phyloP scores from a whole-genome alignment of 208 protist genomes.

The Trypanosoma vivax region DNA sequence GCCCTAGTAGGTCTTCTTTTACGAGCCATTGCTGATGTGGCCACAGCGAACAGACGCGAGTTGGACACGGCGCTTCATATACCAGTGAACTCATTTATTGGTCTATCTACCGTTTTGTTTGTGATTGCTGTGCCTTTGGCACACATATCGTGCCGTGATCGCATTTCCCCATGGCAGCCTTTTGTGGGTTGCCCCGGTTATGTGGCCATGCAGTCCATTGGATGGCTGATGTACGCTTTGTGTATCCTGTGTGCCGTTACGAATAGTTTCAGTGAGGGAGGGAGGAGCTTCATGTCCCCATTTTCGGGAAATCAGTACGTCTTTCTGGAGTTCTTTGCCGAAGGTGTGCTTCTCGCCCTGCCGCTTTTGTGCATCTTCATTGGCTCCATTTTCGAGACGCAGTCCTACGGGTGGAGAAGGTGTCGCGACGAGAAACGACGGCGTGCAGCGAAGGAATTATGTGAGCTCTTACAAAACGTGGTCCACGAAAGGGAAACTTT shows the following conservation, averaged over 20 bases:
- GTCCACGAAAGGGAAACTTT: slow-evolving; percentile 16
- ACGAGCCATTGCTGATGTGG: slow-evolving; percentile 40
- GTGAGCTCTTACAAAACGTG: slow-evolving; percentile 10
- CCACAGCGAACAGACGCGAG: slow-evolving; percentile 6
- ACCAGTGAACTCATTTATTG: slow-evolving; percentile 19
- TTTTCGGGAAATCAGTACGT: slow-evolving; percentile 7
- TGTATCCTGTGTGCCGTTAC: slow-evolving; percentile 25
- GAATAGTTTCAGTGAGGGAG: slow-evolving; percentile 17
- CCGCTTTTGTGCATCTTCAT: slow-evolving; percentile 48
- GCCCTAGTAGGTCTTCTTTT: slow-evolving; percentile 39
- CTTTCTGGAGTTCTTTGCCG: slow-evolving; percentile 32
- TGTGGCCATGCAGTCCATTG: slow-evolving; percentile 52
- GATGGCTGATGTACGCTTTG: slow-evolving; percentile 45
- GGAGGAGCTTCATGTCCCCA: slow-evolving; percentile 15
- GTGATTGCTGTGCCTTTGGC: neutral
- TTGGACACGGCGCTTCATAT: slow-evolving; percentile 14
- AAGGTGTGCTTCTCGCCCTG: slow-evolving; percentile 37
- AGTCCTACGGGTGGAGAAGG: slow-evolving; percentile 13
- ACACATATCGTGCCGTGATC: slow-evolving; percentile 47
- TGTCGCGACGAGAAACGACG: slow-evolving; percentile 4
- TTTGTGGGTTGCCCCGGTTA: slow-evolving; percentile 37
- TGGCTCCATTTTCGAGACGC: slow-evolving; percentile 37
- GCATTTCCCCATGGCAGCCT: slow-evolving; percentile 31
- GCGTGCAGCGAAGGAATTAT: slow-evolving; percentile 14
- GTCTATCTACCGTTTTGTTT: neutral